These are phyloP conservation scores for Globisporangium sylvaticum DNA, from an alignment of 352 stramenopile species.

Conservation along the genomic window DNA sequence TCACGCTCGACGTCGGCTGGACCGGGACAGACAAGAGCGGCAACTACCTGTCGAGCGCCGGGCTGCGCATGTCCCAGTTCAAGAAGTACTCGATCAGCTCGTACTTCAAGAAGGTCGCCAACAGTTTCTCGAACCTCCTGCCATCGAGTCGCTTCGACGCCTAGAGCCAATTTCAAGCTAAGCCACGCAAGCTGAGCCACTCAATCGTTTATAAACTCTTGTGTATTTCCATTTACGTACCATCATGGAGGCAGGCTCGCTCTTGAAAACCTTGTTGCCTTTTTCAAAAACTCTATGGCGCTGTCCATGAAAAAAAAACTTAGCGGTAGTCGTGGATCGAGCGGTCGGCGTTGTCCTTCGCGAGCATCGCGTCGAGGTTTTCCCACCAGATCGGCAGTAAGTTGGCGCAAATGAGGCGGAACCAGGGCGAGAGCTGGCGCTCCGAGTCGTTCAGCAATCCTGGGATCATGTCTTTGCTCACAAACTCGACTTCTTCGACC, in stretches of 20 bases:
- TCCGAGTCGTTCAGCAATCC: constrained; percentile 49
- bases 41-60: constrained; percentile 73
- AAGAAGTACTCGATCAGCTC: constrained; percentile 79
- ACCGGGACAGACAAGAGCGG: constrained; percentile 75
- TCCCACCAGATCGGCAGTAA: constrained; percentile 74
- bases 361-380: constrained; percentile 55
- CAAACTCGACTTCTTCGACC: constrained; percentile 88
- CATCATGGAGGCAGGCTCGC: not conserved
- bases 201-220: constrained; percentile 6
- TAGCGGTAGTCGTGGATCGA: constrained; percentile 65
- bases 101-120: constrained; percentile 64
- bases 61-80: constrained; percentile 80
- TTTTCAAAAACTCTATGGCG: not conserved
- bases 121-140: constrained; percentile 44
- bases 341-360: constrained; percentile 42
- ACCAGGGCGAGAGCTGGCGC: constrained; percentile 81
- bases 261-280: not conserved
- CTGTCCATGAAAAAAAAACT: not conserved
- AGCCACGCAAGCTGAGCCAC: not conserved
- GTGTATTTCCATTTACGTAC: not conserved
- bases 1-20: constrained; percentile 79
- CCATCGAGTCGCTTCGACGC: constrained; percentile 44
- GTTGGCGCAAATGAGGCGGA: constrained; percentile 67
- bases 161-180: not conserved
- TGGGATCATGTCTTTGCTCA: constrained; percentile 62